These are phyloP conservation scores for Venturia carpophila DNA, from an alignment of 2,329 filamentous ascomycete genomes.

Conservation along the genomic window DNA sequence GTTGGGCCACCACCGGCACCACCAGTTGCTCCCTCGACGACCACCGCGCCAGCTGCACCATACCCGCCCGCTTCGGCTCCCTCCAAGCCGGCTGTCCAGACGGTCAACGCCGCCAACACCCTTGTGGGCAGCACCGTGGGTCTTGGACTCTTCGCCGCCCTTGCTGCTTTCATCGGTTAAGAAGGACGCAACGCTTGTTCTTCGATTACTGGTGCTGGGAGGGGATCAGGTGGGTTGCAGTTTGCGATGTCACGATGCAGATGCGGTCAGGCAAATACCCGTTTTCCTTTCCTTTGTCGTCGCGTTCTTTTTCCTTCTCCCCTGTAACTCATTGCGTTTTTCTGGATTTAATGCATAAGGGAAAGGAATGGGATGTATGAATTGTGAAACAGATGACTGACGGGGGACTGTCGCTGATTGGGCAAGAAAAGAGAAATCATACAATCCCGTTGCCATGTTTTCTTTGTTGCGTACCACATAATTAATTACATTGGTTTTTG, in stretches of 20 bases:
- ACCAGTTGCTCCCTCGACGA: background rate
- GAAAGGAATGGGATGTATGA: background rate
- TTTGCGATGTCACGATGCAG: background rate
- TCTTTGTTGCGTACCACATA: background rate
- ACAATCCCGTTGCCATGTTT: background rate
- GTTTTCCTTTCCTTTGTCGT: background rate
- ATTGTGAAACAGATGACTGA: background rate
- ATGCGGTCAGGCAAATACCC: background rate
- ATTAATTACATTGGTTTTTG: background rate
- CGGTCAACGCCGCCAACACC: background rate
- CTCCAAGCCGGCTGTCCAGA: conserved; percentile 11
- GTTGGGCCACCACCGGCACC: background rate
- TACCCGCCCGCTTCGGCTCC: background rate
- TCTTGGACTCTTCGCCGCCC: background rate
- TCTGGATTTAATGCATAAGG: background rate
- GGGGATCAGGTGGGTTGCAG: background rate
- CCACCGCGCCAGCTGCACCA: no score
- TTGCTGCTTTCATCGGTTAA: background rate
- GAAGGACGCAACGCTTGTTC: background rate
- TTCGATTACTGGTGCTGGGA: no score
- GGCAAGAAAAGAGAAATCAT: background rate
- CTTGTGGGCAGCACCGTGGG: background rate
- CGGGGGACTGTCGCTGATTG: background rate
- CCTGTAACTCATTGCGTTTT: background rate
- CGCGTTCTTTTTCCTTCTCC: background rate